Percentiles rank a stretch among this genome's conserved stretches.
Conservation (phyloP, 2,329 filamentous ascomycete species). For the Aspergillus viridinutans region DNA sequence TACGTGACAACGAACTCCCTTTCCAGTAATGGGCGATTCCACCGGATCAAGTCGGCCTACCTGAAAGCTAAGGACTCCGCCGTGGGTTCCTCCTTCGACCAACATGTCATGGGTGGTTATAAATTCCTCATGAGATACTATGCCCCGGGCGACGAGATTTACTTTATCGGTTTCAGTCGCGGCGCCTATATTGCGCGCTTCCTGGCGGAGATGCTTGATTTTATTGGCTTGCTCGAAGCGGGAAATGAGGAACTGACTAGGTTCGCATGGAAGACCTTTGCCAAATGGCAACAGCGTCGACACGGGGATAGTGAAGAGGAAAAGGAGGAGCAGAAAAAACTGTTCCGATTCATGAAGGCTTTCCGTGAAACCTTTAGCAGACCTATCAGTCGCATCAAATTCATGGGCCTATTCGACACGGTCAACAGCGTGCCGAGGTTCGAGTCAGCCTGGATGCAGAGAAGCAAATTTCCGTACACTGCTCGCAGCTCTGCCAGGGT, state of each 20-base stretch:
- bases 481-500: conserved; percentile 52
- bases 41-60: conserved; percentile 52
- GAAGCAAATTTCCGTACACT: conserved; percentile 66
- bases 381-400: conserved; percentile 67
- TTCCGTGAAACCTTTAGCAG: conserved; percentile 78
- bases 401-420: conserved; percentile 75
- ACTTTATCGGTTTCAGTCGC: conserved; percentile 70
- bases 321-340: conserved; percentile 35
- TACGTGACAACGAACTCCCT: conserved; percentile 38
- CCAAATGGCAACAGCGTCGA: conserved; percentile 39
- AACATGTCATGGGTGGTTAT: conserved; percentile 80
- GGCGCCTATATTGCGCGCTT: conserved; percentile 72
- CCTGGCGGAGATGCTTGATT: conserved; percentile 78
- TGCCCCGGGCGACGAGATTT: conserved; percentile 56
- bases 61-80: conserved; percentile 59
- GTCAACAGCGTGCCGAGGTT: conserved; percentile 77
- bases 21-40: conserved; percentile 26
- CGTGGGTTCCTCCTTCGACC: conserved; percentile 72
- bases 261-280: conserved; percentile 68
- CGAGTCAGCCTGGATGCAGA: conserved; percentile 67
- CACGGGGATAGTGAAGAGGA: conserved; percentile 21
- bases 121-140: conserved; percentile 74
- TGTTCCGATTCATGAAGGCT: conserved; percentile 70
- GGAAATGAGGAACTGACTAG: conserved; percentile 82
- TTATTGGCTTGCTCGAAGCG: conserved; percentile 71